Base-by-base conservation (phyloP, 2,329 filamentous ascomycete species). In the Microcyclospora tardicrescens region DNA sequence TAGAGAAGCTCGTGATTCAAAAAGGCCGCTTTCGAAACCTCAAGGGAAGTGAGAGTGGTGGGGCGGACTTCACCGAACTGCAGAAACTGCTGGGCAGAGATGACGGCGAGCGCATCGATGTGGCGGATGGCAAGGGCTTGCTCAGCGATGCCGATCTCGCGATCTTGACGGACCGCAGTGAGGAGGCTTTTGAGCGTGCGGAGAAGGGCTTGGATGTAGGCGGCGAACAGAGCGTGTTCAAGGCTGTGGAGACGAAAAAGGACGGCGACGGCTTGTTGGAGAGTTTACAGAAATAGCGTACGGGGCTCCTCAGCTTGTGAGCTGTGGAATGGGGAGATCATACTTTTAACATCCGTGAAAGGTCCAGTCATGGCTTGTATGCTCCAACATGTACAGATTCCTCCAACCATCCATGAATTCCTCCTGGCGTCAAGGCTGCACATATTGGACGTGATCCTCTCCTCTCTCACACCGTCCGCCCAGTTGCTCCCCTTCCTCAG, bases 1-100 rank as follows among this genome's bases (percentile, higher is more conserved):
- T 98, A 0, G 91, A 98, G 58, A 93, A 95, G 56, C 69, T 98
- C 0, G 85, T 98, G 6, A 98, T 98, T 53, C 83, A 89, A 44
- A 96, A 96, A 58, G 89, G 89, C 2, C 79, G 82, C 5, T 89
- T 93, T 61, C 76, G 42, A 64, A 48, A 66, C 32, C 65, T 55
- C 44, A 5, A 57, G 41, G 60, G 60, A 13, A 60, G 83, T 1
- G 72, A 78, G 37, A 69, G 48, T 12, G 49, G 43, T 6, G 55
- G 63, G 12, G 65, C 63, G 15, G 66, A 68, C 37, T 56, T 69
- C 38, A 61, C 66, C 19, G 67, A 71, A 44, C 43, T 71, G 48
- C 64, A 66, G 53, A 56, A 52, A 37, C 43, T 71, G 42, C 43
- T 71, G 19, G 55, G 62, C 15, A 55, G 58, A 41, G 83, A 91